These are phyloP conservation scores for Wallemia mellicola DNA, from an alignment of 1,284 basidiomycete genomes.

Conservation along the genomic window DNA sequence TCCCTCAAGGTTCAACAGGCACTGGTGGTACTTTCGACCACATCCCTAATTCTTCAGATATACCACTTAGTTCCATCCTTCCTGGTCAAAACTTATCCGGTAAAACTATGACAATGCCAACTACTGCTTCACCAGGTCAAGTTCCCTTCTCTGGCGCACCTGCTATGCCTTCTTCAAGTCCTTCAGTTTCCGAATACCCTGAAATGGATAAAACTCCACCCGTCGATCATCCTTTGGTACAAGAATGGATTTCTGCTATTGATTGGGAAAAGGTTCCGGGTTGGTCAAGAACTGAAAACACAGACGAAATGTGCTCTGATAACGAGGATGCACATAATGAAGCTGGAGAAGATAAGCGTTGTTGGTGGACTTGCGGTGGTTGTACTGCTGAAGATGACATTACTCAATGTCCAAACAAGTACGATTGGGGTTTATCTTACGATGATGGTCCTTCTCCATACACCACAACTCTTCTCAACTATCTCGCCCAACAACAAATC, in stretches of 20 bases:
- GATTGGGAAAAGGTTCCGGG: constrained; percentile 19
- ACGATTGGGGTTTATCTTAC: constrained; percentile 35
- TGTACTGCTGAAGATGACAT: constrained; percentile 42
- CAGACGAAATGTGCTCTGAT: constrained; percentile 20
- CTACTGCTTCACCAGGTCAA: not conserved
- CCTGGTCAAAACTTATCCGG: not conserved
- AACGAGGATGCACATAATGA: constrained; percentile 17
- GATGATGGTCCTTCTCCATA: constrained; percentile 59
- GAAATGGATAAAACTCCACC: constrained; percentile 34
- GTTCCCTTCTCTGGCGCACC: not conserved
- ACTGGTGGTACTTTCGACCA: not conserved
- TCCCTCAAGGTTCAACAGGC: not conserved
- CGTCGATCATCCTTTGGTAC: constrained; percentile 32
- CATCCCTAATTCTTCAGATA: not conserved
- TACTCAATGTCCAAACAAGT: constrained; percentile 41
- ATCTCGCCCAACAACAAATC: constrained; percentile 32
- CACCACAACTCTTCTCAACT: constrained; percentile 43
- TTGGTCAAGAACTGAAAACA: constrained; percentile 27
- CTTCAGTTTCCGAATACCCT: constrained; percentile 23
- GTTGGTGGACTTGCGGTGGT: constrained; percentile 70
- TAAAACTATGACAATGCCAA: not conserved
- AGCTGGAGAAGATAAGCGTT: constrained; percentile 28
- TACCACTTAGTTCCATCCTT: not conserved
- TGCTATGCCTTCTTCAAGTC: not conserved
- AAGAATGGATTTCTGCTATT: constrained; percentile 27